These are phyloP conservation scores for Hymenoscyphus albidus DNA, from an alignment of 2,329 filamentous ascomycete genomes.

Conservation along the genomic window DNA sequence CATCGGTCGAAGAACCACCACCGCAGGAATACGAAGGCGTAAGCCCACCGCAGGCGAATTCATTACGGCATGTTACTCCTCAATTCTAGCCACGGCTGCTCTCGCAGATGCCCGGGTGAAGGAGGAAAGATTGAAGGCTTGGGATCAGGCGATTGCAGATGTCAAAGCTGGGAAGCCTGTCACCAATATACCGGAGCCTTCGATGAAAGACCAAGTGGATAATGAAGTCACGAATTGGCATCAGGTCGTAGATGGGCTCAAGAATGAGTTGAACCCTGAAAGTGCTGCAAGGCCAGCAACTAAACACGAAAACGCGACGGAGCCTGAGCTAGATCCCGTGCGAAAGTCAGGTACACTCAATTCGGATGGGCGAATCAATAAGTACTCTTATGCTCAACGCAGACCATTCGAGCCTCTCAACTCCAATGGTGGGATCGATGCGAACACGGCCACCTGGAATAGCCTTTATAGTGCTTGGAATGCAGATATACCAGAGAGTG, in stretches of 20 bases:
- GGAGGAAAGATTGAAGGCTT: conserved; percentile 52
- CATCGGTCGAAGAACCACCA: conserved; percentile 50
- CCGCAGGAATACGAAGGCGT: conserved; percentile 44
- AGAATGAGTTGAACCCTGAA: background rate
- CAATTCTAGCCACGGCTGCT: conserved; percentile 62
- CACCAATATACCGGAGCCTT: conserved; percentile 2
- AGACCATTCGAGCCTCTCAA: background rate
- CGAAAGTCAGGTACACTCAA: background rate
- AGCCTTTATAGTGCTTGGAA: background rate
- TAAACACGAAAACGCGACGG: background rate
- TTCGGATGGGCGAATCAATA: background rate
- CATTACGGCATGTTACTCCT: conserved; percentile 65
- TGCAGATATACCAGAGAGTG: background rate
- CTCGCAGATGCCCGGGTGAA: conserved; percentile 59
- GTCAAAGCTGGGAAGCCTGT: conserved; percentile 36
- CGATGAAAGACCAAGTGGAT: background rate
- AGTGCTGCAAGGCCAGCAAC: background rate
- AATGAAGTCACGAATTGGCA: background rate
- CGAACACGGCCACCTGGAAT: background rate
- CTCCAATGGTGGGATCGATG: background rate
- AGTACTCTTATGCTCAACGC: background rate
- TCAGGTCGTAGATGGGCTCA: background rate
- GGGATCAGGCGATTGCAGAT: conserved; percentile 58
- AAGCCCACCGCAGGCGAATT: conserved; percentile 50
- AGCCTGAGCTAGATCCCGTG: background rate